phyloP scores from a whole-genome alignment of 2,329 filamentous ascomycete genomes.

The Penicillium sp. region DNA sequence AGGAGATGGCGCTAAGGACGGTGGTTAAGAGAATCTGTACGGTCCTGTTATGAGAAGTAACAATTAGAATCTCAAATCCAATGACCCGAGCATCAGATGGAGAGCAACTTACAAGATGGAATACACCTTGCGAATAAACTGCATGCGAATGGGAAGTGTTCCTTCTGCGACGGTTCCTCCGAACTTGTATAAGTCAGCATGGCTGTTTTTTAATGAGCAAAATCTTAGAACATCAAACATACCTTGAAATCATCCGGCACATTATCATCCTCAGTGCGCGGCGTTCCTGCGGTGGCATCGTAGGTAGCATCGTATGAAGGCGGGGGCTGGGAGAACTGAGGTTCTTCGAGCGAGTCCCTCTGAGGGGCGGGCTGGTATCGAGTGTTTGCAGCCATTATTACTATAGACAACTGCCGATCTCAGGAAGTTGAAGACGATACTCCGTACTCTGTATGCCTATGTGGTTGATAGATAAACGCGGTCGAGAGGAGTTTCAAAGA shows the following conservation, averaged over 20 bases:
- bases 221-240: slow-evolving; percentile 15
- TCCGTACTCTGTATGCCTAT: no score
- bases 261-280: slow-evolving; percentile 81
- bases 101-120: slow-evolving; percentile 66
- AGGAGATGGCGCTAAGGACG: slow-evolving; percentile 74
- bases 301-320: slow-evolving; percentile 53
- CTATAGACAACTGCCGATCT: neutral
- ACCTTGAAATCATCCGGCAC: slow-evolving; percentile 97
- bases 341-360: slow-evolving; percentile 78
- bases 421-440: neutral
- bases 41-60: slow-evolving; percentile 49
- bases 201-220: neutral
- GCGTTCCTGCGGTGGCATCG: slow-evolving; percentile 54
- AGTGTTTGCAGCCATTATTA: slow-evolving; percentile 65
- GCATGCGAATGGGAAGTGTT: slow-evolving; percentile 91
- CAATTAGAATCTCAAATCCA: neutral
- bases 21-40: slow-evolving; percentile 85
- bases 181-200: slow-evolving; percentile 55
- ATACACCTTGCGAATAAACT: slow-evolving; percentile 97
- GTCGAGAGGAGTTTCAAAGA: neutral
- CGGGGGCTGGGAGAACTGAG: slow-evolving; percentile 68
- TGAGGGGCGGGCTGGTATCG: slow-evolving; percentile 82
- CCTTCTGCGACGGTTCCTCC: slow-evolving; percentile 90
- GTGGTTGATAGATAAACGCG: neutral
- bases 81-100: neutral